phyloP scores from a whole-genome alignment of 2,329 filamentous ascomycete species.

The Mycosphaerella arachidis region DNA sequence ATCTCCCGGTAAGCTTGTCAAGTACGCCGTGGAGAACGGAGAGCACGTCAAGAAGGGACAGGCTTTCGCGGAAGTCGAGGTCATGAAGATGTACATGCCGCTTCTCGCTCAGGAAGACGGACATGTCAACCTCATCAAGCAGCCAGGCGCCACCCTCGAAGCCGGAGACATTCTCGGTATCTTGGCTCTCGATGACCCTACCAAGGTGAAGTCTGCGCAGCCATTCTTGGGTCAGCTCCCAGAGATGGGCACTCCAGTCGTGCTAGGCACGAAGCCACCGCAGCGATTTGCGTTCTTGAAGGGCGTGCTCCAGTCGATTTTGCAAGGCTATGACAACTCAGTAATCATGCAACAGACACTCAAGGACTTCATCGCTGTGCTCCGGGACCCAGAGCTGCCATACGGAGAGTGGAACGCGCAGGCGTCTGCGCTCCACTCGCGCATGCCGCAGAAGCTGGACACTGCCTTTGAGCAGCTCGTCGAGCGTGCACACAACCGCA shows the following conservation, averaged over 20 bases:
- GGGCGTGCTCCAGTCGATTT: conserved; percentile 78
- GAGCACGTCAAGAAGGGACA: conserved; percentile 89
- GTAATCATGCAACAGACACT: conserved; percentile 87
- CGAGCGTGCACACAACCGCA: conserved; percentile 72
- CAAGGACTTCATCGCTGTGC: conserved; percentile 82
- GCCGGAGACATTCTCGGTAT: conserved; percentile 99
- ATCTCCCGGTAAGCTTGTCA: conserved; percentile 95
- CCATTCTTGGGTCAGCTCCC: conserved; percentile 90
- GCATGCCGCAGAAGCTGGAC: conserved; percentile 94
- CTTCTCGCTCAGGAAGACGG: conserved; percentile 91
- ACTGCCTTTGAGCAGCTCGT: conserved; percentile 76
- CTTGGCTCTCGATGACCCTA: conserved; percentile 88
- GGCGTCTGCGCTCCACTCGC: conserved; percentile 91
- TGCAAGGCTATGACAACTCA: conserved; percentile 93
- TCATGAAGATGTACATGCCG: conserved; percentile 99
- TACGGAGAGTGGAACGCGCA: conserved; percentile 96
- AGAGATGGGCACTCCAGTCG: conserved; percentile 75
- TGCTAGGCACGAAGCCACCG: conserved; percentile 85
- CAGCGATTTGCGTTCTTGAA: conserved; percentile 77
- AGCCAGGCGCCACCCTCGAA: conserved; percentile 94
- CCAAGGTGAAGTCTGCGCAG: conserved; percentile 92
- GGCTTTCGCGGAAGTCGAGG: conserved; percentile 93
- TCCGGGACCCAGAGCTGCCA: conserved; percentile 83
- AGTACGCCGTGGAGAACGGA: conserved; percentile 94
- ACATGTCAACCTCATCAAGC: conserved; percentile 97